These are phyloP conservation scores for Orbilia blumenaviensis DNA, from an alignment of 2,329 filamentous ascomycete species.

Conservation along the genomic window DNA sequence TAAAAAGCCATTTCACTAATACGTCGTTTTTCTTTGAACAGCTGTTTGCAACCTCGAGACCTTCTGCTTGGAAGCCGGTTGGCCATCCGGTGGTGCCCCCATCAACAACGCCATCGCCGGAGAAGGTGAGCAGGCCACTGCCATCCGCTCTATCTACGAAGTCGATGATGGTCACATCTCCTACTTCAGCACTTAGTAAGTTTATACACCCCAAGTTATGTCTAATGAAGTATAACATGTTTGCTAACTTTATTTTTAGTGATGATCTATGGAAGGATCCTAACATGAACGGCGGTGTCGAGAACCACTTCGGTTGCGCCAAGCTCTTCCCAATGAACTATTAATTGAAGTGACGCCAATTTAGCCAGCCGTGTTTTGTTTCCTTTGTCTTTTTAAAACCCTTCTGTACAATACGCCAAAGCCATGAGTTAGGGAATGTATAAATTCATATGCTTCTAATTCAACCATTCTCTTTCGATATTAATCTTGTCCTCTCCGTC, in stretches of 20 bases:
- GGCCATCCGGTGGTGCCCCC: conserved; percentile 75
- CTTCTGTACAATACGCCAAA: conserved; percentile 52
- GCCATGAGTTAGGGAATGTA: conserved; percentile 55
- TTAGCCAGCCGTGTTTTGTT: conserved; percentile 54
- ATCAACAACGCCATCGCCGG: conserved; percentile 80
- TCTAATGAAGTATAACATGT: no score
- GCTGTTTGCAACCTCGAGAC: conserved; percentile 75
- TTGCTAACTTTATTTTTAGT: conserved; percentile 63
- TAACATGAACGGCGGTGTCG: conserved; percentile 72
- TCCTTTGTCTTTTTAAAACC: conserved; percentile 40
- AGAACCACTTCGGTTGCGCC: conserved; percentile 80
- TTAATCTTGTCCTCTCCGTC: background rate
- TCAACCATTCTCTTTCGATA: conserved; percentile 48
- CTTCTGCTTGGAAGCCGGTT: conserved; percentile 89
- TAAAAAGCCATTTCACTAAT: conserved; percentile 23
- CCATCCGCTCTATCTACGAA: conserved; percentile 75
- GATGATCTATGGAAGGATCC: conserved; percentile 83
- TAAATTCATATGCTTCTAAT: conserved; percentile 53
- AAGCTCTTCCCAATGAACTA: conserved; percentile 64
- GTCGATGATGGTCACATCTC: conserved; percentile 73
- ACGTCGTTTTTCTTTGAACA: conserved; percentile 7
- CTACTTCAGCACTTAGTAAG: conserved; percentile 72
- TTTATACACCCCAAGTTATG: background rate
- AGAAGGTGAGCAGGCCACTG: conserved; percentile 71
- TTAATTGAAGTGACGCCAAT: conserved; percentile 52